These are phyloP conservation scores for Erysimum pusillum DNA, from an alignment of 441 rosid species.

Conservation along the genomic window DNA sequence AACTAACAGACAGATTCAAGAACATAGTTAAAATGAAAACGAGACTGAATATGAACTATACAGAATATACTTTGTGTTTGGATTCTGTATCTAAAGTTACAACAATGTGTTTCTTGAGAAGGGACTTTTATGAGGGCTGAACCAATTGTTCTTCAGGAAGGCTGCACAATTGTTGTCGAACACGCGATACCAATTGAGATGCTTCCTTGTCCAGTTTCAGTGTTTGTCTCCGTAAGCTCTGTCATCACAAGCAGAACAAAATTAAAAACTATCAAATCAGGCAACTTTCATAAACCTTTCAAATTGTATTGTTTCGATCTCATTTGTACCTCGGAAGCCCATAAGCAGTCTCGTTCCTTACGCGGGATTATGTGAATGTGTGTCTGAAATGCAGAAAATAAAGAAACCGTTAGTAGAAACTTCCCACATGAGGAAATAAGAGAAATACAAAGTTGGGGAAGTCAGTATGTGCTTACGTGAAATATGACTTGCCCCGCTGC, in stretches of 20 bases:
- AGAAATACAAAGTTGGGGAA: slow-evolving; percentile 14
- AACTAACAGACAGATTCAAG: slow-evolving; percentile 20
- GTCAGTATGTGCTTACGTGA: slow-evolving; percentile 65
- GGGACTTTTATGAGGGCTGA: slow-evolving; percentile 56
- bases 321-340: slow-evolving; percentile 83
- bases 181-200: slow-evolving; percentile 58
- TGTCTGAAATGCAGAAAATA: slow-evolving; percentile 62
- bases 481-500: slow-evolving; percentile 97
- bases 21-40: background rate
- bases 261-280: slow-evolving; percentile 14
- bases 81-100: slow-evolving; percentile 34
- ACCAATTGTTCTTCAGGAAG: slow-evolving; percentile 56
- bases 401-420: background rate
- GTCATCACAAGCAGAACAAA: slow-evolving; percentile 34
- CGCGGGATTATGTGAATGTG: slow-evolving; percentile 97
- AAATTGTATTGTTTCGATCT: background rate
- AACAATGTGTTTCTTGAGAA: slow-evolving; percentile 31
- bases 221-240: slow-evolving; percentile 72
- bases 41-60: slow-evolving; percentile 37
- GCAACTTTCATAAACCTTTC: background rate
- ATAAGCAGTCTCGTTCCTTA: slow-evolving; percentile 78
- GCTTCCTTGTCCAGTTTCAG: slow-evolving; percentile 68
- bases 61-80: slow-evolving; percentile 28
- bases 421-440: background rate
- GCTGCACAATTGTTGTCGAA: slow-evolving; percentile 62